Evolutionary conservation across 805 yeast genomes (phyloP), one percentile per base, ranked within the genome.

Genomic region (Vanderwaltozyma tropicalis): DNA sequence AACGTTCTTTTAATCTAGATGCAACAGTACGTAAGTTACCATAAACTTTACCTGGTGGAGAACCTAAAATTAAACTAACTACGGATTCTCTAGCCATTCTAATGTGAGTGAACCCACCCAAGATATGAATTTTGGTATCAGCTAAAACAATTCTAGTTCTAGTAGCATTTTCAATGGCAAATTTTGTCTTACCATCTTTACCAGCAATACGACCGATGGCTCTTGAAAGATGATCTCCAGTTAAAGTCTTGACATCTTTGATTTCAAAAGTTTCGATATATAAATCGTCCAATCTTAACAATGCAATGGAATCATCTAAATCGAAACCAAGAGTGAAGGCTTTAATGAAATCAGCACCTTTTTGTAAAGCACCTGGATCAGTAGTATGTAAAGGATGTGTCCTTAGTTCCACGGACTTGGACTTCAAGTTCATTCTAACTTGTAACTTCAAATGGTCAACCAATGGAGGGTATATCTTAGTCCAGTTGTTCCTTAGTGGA

Each of bases 131-230:
- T 61, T 89, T 92, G 32, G 94, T 76, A 63, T 92, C 99, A 0
- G 99, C 99, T 48, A 92, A 70, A 19, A 92, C 99, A 31, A 92
- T 88, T 69, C 99, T 81, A 11, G 99, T 92, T 66, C 97, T 77
- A 17, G 97, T 89, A 14, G 98, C 96, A 57, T 92, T 92, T 64
- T 92, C 99, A 56, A 92, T 92, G 24, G 98, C 96, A 62, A 89
- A 92, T 67, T 89, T 92, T 44, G 97, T 92, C 64, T 88, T 89
- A 57, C 99, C 99, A 59, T 92, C 99, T 59, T 92, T 94, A 62
- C 99, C 99, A 12, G 99, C 98, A 63, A 92, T 92, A 72, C 99
- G 86, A 55, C 98, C 99, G 59, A 92, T 92, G 7, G 99, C 98
- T 72, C 99, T 80, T 37, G 95, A 82, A 59, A 92, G 70, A 74